A percentile compares a stretch with the other conserved stretches of the same genome.
phyloP scores from a whole-genome alignment of 306 rosid species.

The Dicorynia guianensis region DNA sequence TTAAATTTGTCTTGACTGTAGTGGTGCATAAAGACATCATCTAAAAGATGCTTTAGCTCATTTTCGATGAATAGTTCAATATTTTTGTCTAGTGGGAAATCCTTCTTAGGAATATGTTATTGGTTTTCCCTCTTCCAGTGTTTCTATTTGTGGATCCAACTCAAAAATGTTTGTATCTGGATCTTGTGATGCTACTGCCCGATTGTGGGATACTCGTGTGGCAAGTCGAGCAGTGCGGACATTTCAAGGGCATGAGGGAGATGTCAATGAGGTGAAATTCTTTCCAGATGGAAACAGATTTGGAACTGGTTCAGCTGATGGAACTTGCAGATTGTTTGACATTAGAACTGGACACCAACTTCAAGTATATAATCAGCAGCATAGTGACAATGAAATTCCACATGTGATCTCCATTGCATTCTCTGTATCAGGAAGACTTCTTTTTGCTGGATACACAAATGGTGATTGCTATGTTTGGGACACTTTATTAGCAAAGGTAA shows the following conservation, averaged over 20 bases:
- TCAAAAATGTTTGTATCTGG: constrained; percentile 88
- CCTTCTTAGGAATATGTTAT: constrained; percentile 16
- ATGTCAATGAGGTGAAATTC: constrained; percentile 86
- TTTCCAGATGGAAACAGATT: constrained; percentile 97
- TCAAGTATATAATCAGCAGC: constrained; percentile 79
- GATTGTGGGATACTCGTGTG: constrained; percentile 98
- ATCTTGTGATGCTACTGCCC: constrained; percentile 90
- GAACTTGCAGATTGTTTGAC: constrained; percentile 93
- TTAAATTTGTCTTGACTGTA: not conserved
- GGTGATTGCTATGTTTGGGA: constrained; percentile 94
- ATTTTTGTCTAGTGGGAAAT: not conserved
- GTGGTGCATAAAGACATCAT: no score
- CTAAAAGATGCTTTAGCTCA: not conserved
- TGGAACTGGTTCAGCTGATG: constrained; percentile 97
- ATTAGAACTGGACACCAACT: constrained; percentile 96
- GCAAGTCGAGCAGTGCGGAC: constrained; percentile 96
- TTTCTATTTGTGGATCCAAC: constrained; percentile 87
- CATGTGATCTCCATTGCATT: constrained; percentile 88
- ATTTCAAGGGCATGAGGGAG: constrained; percentile 86
- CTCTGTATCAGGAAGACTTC: constrained; percentile 96
- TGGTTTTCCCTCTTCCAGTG: constrained; percentile 55
- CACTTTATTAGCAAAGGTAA: constrained; percentile 89
- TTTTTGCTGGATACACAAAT: constrained; percentile 88
- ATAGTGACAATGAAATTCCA: constrained; percentile 57
- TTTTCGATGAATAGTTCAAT: not conserved